Conservation (phyloP, 768 basidiomycete genomes). For the Tricholoma flavovirens region DNA sequence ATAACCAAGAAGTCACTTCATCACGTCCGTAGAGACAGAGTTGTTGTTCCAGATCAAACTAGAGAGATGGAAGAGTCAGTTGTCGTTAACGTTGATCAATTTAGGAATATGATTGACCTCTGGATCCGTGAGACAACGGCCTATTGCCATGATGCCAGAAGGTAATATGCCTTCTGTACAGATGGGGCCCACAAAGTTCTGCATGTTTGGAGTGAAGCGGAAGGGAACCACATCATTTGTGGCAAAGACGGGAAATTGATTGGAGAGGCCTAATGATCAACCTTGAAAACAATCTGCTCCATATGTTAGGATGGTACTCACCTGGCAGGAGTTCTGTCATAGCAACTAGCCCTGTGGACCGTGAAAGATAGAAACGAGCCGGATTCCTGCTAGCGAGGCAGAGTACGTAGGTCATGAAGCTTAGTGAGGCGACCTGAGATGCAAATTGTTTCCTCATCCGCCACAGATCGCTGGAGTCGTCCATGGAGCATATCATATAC, state of each 20-base stretch:
- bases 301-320: constrained; percentile 23
- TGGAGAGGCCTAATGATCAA: constrained; percentile 31
- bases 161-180: constrained; percentile 88
- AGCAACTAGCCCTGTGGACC: constrained; percentile 83
- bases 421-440: constrained; percentile 76
- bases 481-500: constrained; percentile 92
- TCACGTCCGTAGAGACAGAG: constrained; percentile 90
- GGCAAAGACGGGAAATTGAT: constrained; percentile 53
- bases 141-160: constrained; percentile 86
- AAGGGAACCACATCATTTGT: constrained; percentile 91
- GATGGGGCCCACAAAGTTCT: constrained; percentile 83
- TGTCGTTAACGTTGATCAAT: neutral
- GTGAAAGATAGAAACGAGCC: constrained; percentile 79
- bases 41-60: constrained; percentile 92
- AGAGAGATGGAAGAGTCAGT: constrained; percentile 5
- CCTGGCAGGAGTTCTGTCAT: constrained; percentile 93
- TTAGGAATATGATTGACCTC: constrained; percentile 49
- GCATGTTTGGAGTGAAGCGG: constrained; percentile 95
- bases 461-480: constrained; percentile 82
- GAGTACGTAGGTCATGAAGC: constrained; percentile 90
- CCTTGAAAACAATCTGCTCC: neutral
- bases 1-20: constrained; percentile 78
- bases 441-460: constrained; percentile 97
- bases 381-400: constrained; percentile 81
- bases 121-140: constrained; percentile 82